phyloP scores from a whole-genome alignment of 768 basidiomycete genomes.

The Lepiota subincarnata region DNA sequence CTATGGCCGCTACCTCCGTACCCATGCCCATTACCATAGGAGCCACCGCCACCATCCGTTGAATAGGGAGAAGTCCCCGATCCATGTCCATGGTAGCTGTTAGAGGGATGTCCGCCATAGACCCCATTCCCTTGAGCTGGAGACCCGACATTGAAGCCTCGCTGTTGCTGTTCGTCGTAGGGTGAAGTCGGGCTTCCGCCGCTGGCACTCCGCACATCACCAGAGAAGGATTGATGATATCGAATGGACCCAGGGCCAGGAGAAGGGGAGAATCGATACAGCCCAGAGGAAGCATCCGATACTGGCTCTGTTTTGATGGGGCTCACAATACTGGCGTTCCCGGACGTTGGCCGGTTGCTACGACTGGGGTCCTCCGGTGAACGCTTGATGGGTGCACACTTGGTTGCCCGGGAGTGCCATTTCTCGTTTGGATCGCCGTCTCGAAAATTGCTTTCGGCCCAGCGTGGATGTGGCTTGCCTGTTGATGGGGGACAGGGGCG shows the following conservation, averaged over 20 bases:
- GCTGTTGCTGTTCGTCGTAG: slow-evolving; percentile 22
- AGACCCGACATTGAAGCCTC: slow-evolving; percentile 19
- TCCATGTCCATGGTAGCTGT: slow-evolving; percentile 13
- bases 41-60: slow-evolving; percentile 30
- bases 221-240: slow-evolving; percentile 43
- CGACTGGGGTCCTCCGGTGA: slow-evolving; percentile 15
- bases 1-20: slow-evolving; percentile 22
- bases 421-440: slow-evolving; percentile 80
- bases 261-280: slow-evolving; percentile 70
- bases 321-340: slow-evolving; percentile 41
- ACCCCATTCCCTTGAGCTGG: slow-evolving; percentile 22
- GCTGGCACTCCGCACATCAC: slow-evolving; percentile 30
- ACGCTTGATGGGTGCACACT: slow-evolving; percentile 46
- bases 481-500: slow-evolving; percentile 8
- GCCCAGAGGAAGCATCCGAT: slow-evolving; percentile 44
- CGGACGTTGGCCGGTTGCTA: slow-evolving; percentile 23
- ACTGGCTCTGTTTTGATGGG: slow-evolving; percentile 68
- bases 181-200: slow-evolving; percentile 13
- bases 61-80: slow-evolving; percentile 34
- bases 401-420: slow-evolving; percentile 81
- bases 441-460: slow-evolving; percentile 76
- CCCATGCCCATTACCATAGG: slow-evolving; percentile 26
- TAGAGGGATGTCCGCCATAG: slow-evolving; percentile 22
- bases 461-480: slow-evolving; percentile 87
- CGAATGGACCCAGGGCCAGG: slow-evolving; percentile 39